Conservation (phyloP, 345 rosid species). For the Moricandia arvensis region DNA sequence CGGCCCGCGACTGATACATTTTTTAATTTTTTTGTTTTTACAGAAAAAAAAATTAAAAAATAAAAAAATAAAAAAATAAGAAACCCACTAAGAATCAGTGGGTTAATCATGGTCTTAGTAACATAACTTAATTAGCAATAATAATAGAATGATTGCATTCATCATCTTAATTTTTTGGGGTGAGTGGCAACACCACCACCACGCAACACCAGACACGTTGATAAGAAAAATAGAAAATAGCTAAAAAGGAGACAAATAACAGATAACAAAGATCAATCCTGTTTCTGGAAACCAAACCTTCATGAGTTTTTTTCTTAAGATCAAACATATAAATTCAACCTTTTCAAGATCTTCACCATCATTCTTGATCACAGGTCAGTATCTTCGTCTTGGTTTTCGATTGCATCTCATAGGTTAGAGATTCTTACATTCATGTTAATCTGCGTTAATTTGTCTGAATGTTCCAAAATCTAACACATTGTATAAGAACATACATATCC, state of each 20-base stretch:
- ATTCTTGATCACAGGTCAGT: neutral
- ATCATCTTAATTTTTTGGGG: neutral
- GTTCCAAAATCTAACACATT: neutral
- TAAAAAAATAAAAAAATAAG: too few relatives aligned
- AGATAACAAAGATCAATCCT: slow-evolving; percentile 1
- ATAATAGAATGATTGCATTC: neutral
- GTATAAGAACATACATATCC: neutral
- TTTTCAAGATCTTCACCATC: neutral
- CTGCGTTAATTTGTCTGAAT: neutral
- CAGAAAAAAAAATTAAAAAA: too few relatives aligned
- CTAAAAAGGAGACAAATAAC: slow-evolving; percentile 11
- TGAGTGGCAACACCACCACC: neutral
- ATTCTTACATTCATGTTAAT: neutral
- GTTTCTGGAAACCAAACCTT: slow-evolving; percentile 17
- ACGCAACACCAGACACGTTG: slow-evolving; percentile 6
- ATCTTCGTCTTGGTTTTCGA: neutral
- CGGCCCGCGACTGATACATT: too few relatives aligned
- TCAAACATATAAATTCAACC: slow-evolving; percentile 14
- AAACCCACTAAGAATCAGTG: too few relatives aligned
- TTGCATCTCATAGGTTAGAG: neutral
- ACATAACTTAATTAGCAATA: neutral
- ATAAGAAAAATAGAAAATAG: slow-evolving; percentile 15
- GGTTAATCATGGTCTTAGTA: too few relatives aligned
- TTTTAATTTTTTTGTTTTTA: too few relatives aligned
- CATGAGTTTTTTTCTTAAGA: neutral